Conservation (phyloP, 805 yeast genomes). For the Lipomyces starkeyi region DNA sequence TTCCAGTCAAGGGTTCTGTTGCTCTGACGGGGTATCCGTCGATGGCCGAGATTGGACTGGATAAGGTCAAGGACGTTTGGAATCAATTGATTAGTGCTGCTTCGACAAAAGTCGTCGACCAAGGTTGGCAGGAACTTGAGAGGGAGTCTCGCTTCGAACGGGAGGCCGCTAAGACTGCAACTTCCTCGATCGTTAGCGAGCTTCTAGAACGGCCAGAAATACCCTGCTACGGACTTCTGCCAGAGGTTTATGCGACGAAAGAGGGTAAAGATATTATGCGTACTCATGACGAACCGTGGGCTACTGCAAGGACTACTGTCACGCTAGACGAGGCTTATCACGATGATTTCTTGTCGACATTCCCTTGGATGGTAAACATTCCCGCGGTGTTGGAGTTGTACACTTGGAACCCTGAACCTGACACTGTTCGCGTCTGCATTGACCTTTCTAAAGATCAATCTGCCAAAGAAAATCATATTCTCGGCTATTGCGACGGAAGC, state of each 20-base stretch:
- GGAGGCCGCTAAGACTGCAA: not conserved
- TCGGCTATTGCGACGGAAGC: not conserved
- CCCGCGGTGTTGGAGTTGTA: not conserved
- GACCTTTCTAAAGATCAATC: not conserved
- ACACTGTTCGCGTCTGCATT: not conserved
- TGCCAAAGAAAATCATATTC: not conserved
- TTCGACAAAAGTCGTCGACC: not conserved
- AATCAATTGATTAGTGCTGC: not conserved
- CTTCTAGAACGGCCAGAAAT: too few relatives aligned
- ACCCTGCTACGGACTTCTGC: too few relatives aligned
- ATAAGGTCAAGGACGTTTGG: not conserved
- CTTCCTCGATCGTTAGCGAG: not conserved
- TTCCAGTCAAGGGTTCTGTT: conserved; percentile 37
- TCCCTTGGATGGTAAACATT: not conserved
- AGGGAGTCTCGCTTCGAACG: not conserved
- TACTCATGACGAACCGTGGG: too few relatives aligned
- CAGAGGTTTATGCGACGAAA: too few relatives aligned
- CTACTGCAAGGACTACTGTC: not conserved
- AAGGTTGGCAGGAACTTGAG: not conserved
- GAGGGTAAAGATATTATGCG: too few relatives aligned
- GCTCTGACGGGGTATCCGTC: conserved; percentile 12
- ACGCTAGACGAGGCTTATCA: not conserved
- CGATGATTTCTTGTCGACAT: not conserved
- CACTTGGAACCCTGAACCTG: not conserved
- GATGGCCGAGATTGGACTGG: not conserved